Base-by-base conservation (phyloP, 192 early-diverging fungal genomes). In the Backusella circina region DNA sequence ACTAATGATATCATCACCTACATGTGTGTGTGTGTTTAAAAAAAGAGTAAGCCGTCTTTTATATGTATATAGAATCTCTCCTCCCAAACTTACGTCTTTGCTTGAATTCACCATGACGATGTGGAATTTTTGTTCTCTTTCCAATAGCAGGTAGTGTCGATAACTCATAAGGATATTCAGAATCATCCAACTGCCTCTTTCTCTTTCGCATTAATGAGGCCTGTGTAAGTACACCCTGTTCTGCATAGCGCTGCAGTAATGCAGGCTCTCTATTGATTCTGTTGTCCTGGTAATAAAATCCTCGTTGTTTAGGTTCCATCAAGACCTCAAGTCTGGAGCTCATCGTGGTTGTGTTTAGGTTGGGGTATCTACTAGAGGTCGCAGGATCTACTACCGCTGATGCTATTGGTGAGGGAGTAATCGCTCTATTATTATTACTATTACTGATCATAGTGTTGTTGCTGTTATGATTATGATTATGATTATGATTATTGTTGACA, bases 31-130 rank as follows among this genome's bases (percentile, higher is more conserved):
- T 32, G 51, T 35, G 15, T n/a, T 18, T 64, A 38, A 64, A 64
- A 6, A 26, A 21, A n/a, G 12, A 64, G n/a, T 13, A n/a, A 26
- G 23, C 37, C 51, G 21, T 37, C 26, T 1, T 65, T 10, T 23
- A 5, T 12, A n/a, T 0, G 15, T 21, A 77, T 35, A 6, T 3
- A 6, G 8, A 30, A 74, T n/a, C n/a, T n/a, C n/a, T n/a, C n/a
- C n/a, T n/a, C n/a, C n/a, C n/a, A 26, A 67, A 1, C 73, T 75
- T 71, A 81, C 80, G 76, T 72, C 80, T 67, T 31, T 73, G 47
- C 26, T 81, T 76, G 41, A 81, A 81, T 70, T 81, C 80, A 39
- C 80, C 80, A 67, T 81, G 76, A 16, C 80, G 71, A 74, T 81
- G 80, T 23, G 80, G 80, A 2, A 75, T 77, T 67, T 81, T 81